Percentiles rank a stretch among this genome's conserved stretches.
Evolutionary conservation across 2,329 filamentous ascomycete genomes (phyloP).

Genomic region (Metarhizium sp.): DNA sequence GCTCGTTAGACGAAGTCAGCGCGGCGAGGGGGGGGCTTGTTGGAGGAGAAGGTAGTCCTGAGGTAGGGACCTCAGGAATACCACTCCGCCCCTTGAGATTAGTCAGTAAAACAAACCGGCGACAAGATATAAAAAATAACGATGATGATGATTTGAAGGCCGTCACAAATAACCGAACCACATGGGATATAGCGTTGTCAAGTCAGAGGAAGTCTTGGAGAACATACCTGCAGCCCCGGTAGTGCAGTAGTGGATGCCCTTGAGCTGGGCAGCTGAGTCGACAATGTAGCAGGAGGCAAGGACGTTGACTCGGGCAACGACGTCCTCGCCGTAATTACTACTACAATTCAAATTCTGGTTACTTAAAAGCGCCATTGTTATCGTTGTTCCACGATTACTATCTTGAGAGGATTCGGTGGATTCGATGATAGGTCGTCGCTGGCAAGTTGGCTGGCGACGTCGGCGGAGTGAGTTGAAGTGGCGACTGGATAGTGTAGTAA

Average conservation of each 20-base stretch:
- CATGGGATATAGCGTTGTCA: background rate
- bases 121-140: background rate
- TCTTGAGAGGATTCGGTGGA: conserved; percentile 9
- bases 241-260: conserved; percentile 93
- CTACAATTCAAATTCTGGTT: conserved; percentile 57
- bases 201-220: background rate
- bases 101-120: conserved; percentile 9
- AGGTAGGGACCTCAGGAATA: conserved; percentile 86
- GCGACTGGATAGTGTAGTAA: background rate
- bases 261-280: conserved; percentile 61
- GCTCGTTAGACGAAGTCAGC: conserved; percentile 58
- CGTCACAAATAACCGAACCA: background rate
- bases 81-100: conserved; percentile 65
- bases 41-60: conserved; percentile 75
- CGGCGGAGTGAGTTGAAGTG: background rate
- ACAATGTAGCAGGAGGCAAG: conserved; percentile 89
- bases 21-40: conserved; percentile 84
- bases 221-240: conserved; percentile 67
- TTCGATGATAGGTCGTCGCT: background rate
- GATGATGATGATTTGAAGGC: no score
- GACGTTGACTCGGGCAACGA: conserved; percentile 59
- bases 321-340: conserved; percentile 69
- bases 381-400: conserved; percentile 15
- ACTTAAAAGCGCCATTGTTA: conserved; percentile 60
- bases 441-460: background rate